A percentile compares a stretch with the other conserved stretches of the same genome.
Evolutionary conservation across 441 rosid species (phyloP).

Genomic region (Croton setiger): DNA sequence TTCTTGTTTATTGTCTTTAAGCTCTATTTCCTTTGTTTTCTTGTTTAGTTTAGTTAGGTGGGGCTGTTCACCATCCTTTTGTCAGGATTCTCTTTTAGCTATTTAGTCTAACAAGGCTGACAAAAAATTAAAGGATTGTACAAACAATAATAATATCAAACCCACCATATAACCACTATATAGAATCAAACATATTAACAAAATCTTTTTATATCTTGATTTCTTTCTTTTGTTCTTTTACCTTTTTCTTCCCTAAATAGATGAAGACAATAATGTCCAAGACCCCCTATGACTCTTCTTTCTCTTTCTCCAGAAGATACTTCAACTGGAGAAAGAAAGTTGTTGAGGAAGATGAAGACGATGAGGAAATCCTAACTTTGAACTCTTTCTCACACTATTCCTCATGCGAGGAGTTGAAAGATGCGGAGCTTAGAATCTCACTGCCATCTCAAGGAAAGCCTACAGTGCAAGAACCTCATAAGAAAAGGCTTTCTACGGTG

Average conservation of each 20-base stretch:
- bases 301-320: conserved; percentile 56
- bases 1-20: conserved; percentile 19
- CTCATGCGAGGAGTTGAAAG: conserved; percentile 21
- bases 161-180: conserved; percentile 18
- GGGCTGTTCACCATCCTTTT: conserved; percentile 58
- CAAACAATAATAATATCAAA: conserved; percentile 15
- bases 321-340: conserved; percentile 76
- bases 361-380: conserved; percentile 34
- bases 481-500: conserved; percentile 51
- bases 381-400: conserved; percentile 29
- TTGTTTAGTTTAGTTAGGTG: conserved; percentile 52
- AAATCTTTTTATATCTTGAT: conserved; percentile 16
- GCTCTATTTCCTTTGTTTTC: conserved; percentile 21
- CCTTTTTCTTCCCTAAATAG: conserved; percentile 4
- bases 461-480: conserved; percentile 23
- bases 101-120: conserved; percentile 22
- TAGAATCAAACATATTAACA: conserved; percentile 29
- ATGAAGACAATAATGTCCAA: conserved; percentile 68
- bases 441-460: conserved; percentile 5
- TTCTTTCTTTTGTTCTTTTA: not conserved
- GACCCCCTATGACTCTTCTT: conserved; percentile 49
- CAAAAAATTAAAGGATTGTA: not conserved
- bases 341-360: conserved; percentile 48
- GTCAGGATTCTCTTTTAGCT: conserved; percentile 40
- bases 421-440: conserved; percentile 13